Percentiles rank a stretch among this genome's conserved stretches.
These are phyloP conservation scores for Batrachochytrium dendrobatidis DNA, from an alignment of 371 early-diverging fungal genomes.

Conservation along the genomic window DNA sequence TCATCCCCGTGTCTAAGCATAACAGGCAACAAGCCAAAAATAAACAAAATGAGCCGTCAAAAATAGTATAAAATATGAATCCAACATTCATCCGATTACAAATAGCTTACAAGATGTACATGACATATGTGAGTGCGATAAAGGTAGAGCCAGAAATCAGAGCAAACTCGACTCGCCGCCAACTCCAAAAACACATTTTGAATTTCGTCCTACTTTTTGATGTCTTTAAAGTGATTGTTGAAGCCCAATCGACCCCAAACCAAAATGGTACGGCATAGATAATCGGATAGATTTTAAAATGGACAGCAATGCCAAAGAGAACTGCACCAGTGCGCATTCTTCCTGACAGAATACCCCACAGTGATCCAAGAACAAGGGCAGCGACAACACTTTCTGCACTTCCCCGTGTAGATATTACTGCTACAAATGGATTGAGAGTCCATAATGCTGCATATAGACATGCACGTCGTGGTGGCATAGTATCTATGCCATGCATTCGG, in stretches of 20 bases:
- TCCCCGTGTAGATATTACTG: slow-evolving; percentile 91
- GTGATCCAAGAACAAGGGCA: slow-evolving; percentile 62
- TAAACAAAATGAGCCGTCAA: slow-evolving; percentile 1
- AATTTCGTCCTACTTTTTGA: slow-evolving; percentile 2
- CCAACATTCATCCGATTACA: slow-evolving; percentile 21
- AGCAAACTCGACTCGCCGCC: slow-evolving; percentile 56
- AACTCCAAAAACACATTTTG: not conserved
- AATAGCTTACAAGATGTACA: slow-evolving; percentile 58
- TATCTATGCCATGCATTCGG: slow-evolving; percentile 1
- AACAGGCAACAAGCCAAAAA: slow-evolving; percentile 2
- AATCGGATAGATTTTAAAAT: slow-evolving; percentile 94
- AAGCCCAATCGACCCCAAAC: slow-evolving; percentile 7
- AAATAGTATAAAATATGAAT: slow-evolving; percentile 20
- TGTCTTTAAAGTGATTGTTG: not conserved
- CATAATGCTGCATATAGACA: slow-evolving; percentile 41
- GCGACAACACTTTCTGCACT: slow-evolving; percentile 84
- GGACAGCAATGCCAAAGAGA: slow-evolving; percentile 86
- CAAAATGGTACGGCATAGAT: slow-evolving; percentile 71
- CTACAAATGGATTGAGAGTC: slow-evolving; percentile 92
- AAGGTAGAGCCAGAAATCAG: slow-evolving; percentile 63
- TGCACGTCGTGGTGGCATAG: slow-evolving; percentile 1
- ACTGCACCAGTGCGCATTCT: slow-evolving; percentile 53
- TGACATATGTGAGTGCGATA: slow-evolving; percentile 53
- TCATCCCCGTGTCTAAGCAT: slow-evolving; percentile 67
- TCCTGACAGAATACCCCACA: slow-evolving; percentile 59